Conservation (phyloP, 257 asterid genomes). For the Paraleonurus japonicus region DNA sequence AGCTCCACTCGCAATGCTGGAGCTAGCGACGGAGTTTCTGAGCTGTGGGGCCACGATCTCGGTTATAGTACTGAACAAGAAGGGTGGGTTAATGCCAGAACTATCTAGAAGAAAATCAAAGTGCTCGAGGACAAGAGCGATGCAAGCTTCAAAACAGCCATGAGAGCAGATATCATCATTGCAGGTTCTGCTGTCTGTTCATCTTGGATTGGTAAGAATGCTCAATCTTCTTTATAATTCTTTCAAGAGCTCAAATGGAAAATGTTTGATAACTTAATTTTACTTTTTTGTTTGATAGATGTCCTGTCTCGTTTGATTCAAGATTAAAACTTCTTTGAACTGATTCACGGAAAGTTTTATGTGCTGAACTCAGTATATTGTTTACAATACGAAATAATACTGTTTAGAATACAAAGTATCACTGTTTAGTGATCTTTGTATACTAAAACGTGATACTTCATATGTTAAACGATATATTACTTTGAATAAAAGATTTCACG, state of each 20-base stretch:
- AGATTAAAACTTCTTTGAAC: no score
- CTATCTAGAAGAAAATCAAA: constrained; percentile 83
- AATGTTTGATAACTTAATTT: constrained; percentile 4
- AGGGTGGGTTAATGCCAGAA: constrained; percentile 88
- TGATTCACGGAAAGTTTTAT: no score
- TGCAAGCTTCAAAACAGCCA: constrained; percentile 84
- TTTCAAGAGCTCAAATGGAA: neutral
- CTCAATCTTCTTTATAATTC: neutral
- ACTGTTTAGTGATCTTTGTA: no score
- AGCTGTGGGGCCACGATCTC: constrained; percentile 96
- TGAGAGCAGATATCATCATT: constrained; percentile 90
- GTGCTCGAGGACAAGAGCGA: constrained; percentile 79
- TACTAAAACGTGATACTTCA: no score
- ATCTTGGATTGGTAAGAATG: constrained; percentile 88
- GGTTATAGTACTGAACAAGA: constrained; percentile 75
- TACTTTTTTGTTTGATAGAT: neutral
- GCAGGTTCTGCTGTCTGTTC: constrained; percentile 98
- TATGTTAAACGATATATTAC: no score
- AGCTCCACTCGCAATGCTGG: constrained; percentile 99
- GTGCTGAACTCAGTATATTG: no score
- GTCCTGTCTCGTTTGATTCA: no score
- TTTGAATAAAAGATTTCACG: no score
- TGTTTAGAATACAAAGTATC: no score
- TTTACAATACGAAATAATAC: no score
- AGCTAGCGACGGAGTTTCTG: constrained; percentile 86